These are phyloP conservation scores for Plantago elongata DNA, from an alignment of 257 asterid species.

Conservation along the genomic window DNA sequence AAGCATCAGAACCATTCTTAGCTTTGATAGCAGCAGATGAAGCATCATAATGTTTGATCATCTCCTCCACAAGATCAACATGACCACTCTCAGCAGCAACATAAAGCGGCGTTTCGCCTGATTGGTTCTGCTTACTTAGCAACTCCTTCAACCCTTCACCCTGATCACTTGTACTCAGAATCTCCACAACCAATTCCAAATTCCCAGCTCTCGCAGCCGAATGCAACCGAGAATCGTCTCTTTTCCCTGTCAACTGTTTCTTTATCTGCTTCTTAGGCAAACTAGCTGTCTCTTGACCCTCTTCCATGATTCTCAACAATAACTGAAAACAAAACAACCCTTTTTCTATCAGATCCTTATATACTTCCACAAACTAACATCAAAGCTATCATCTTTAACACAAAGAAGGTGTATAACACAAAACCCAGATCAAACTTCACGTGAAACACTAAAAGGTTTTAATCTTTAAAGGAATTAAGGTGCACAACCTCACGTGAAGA, in stretches of 20 bases:
- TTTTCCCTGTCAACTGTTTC: constrained; percentile 63
- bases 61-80: constrained; percentile 48
- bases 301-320: constrained; percentile 30
- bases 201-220: constrained; percentile 59
- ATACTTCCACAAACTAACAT: background rate
- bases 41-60: constrained; percentile 45
- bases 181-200: constrained; percentile 40
- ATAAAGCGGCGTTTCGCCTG: constrained; percentile 68
- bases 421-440: constrained; percentile 30
- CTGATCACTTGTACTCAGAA: constrained; percentile 20
- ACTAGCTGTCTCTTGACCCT: constrained; percentile 23
- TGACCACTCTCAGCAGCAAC: constrained; percentile 65
- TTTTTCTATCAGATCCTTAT: background rate
- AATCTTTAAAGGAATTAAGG: constrained; percentile 16
- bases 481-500: constrained; percentile 22
- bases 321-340: background rate
- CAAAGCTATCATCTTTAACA: constrained; percentile 18
- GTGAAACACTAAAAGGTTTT: constrained; percentile 5
- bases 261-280: constrained; percentile 40
- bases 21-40: constrained; percentile 58
- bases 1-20: constrained; percentile 67
- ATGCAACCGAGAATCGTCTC: constrained; percentile 60
- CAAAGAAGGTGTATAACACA: constrained; percentile 12
- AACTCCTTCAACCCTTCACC: constrained; percentile 38
- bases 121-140: constrained; percentile 55